phyloP scores from a whole-genome alignment of 1,284 basidiomycete genomes.

The Ceratobasidium theobromae region DNA sequence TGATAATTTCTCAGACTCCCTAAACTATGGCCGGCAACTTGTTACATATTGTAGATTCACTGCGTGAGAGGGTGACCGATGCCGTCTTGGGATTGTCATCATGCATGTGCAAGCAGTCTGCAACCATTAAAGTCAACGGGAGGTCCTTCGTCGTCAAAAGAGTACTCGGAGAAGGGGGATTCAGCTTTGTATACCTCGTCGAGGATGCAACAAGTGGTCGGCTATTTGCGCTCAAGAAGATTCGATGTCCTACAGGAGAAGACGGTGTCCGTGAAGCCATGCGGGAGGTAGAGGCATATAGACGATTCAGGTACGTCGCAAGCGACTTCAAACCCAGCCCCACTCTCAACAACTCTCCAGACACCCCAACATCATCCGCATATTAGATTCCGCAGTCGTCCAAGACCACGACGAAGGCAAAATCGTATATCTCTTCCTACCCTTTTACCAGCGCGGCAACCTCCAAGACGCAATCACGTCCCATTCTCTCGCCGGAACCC shows the following conservation, averaged over 20 bases:
- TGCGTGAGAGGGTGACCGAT: constrained; percentile 76
- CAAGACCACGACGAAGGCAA: constrained; percentile 92
- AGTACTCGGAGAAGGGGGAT: constrained; percentile 91
- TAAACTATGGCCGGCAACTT: constrained; percentile 21
- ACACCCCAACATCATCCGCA: constrained; percentile 87
- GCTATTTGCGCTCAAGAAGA: constrained; percentile 93
- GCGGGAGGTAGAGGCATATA: constrained; percentile 88
- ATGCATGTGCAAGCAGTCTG: constrained; percentile 75
- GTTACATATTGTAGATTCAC: constrained; percentile 50
- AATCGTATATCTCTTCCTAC: constrained; percentile 91
- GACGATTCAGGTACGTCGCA: constrained; percentile 76
- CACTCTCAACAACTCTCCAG: constrained; percentile 45
- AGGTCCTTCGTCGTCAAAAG: constrained; percentile 88
- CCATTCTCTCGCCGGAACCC: constrained; percentile 79
- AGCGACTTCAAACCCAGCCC: not conserved
- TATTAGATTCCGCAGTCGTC: constrained; percentile 89
- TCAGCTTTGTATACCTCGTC: constrained; percentile 93
- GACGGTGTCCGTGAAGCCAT: constrained; percentile 83
- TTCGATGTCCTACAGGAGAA: constrained; percentile 78
- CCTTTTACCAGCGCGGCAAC: constrained; percentile 87
- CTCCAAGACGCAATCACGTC: constrained; percentile 93
- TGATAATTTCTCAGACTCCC: not conserved
- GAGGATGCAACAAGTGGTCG: constrained; percentile 81
- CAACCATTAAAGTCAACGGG: constrained; percentile 90
- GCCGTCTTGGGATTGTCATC: constrained; percentile 75